These are phyloP conservation scores for Dactylorhiza incarnata DNA, from an alignment of 106 monocot species.

Conservation along the genomic window DNA sequence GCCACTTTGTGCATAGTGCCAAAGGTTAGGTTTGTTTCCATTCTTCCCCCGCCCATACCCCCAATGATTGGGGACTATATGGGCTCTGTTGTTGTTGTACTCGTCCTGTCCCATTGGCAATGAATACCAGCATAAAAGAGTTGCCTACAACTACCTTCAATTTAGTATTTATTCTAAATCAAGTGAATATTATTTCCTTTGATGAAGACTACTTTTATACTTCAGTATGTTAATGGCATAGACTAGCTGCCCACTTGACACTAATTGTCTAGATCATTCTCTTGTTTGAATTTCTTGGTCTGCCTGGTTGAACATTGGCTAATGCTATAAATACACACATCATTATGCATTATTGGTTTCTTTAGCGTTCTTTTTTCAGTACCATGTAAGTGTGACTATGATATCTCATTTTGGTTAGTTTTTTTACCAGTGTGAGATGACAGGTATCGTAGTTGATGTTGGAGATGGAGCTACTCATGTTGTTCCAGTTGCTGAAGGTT, in stretches of 20 bases:
- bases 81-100: no score
- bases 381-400: background rate
- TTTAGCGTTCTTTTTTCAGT: background rate
- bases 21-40: no score
- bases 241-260: background rate
- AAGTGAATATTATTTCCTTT: background rate
- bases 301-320: background rate
- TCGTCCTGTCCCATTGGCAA: background rate
- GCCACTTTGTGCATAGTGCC: no score
- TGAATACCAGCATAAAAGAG: background rate
- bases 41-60: no score
- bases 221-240: background rate
- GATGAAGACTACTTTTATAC: background rate
- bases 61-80: no score
- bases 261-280: background rate
- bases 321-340: background rate
- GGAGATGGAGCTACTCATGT: slow-evolving; percentile 84
- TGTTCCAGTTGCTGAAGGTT: slow-evolving; percentile 87
- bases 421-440: slow-evolving; percentile 73
- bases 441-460: slow-evolving; percentile 81
- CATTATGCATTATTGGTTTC: background rate
- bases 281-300: background rate
- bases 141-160: background rate
- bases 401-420: slow-evolving; percentile 5
- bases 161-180: background rate